Percentiles rank a stretch among this genome's conserved stretches.
These are phyloP conservation scores for Singerocomus inundabilis DNA, from an alignment of 1,284 basidiomycete genomes.

Conservation along the genomic window DNA sequence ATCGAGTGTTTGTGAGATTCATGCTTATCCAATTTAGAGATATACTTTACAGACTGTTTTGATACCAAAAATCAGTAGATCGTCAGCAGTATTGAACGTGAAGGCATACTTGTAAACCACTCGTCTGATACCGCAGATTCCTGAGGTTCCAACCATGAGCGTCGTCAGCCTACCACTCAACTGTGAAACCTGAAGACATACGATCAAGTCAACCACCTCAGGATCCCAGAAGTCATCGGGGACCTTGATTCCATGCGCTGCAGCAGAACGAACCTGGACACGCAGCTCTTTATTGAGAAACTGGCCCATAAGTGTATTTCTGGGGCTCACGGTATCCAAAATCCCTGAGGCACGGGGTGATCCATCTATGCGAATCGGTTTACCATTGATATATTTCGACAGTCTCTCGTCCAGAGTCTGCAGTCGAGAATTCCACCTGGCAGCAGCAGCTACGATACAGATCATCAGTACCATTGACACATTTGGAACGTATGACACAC, in stretches of 20 bases:
- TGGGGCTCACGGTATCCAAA: constrained; percentile 64
- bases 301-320: neutral
- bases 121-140: constrained; percentile 75
- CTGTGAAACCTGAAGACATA: constrained; percentile 35
- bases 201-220: constrained; percentile 54
- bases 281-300: neutral
- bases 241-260: constrained; percentile 68
- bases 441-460: constrained; percentile 53
- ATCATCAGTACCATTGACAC: neutral
- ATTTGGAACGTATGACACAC: constrained; percentile 32
- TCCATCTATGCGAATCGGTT: constrained; percentile 71
- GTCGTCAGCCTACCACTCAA: neutral
- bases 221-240: constrained; percentile 70
- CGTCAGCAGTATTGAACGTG: neutral
- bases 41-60: constrained; percentile 27
- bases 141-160: constrained; percentile 34
- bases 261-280: constrained; percentile 59
- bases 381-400: constrained; percentile 69
- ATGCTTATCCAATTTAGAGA: neutral
- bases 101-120: constrained; percentile 67
- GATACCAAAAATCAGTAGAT: neutral
- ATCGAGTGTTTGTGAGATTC: constrained; percentile 5
- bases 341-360: constrained; percentile 76
- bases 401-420: constrained; percentile 63
- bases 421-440: constrained; percentile 63